Base-by-base conservation (phyloP, 192 early-diverging fungal species). In the Backusella westeae region DNA sequence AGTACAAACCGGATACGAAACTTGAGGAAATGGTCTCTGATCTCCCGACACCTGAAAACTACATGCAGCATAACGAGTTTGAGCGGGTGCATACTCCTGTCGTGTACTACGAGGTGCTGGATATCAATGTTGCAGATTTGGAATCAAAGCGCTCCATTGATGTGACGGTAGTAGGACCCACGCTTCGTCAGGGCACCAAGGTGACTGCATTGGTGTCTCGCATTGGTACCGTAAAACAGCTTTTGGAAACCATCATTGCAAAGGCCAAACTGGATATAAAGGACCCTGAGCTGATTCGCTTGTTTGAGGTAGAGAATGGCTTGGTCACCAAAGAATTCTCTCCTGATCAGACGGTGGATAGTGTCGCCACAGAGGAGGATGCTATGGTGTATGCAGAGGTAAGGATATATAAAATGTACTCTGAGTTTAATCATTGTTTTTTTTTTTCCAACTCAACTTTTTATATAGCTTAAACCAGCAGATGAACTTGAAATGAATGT, bases 41-140 rank as follows among this genome's bases (percentile, higher is more conserved):
- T 38, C 39, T 75, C 29, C 52, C 49, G 4, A 19, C 34, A 38
- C 34, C 78, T 9, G 34, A 46, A 32, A 53, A 75, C 6, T 79
- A 79, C 41, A 19, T 49, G 21, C 67, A 75, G 29, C 34, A 34
- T 15, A 39, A 65, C 53, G 38, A 17, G 23, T 46, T 75, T 21
- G 78, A 75, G 5, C 14, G 66, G 9, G 15, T 75, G 1, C 29
- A 73, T 39, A 42, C 35, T 1, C 83, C 82, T 42, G 75, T 86
- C 6, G 59, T 99, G 6, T 91, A 88, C 78, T 99, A 97, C 82
- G 96, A 99, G 75, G 85, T 95, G 36, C 68, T 98, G 70, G 92
- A 95, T 44, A 86, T 96, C 35, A 86, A 89, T 38, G 85, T 98
- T 19, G 82, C 84, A 19, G 94, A 97, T 80, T 78, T 98, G 38